Evolutionary conservation across 139 green algal species (phyloP), one percentile per base, ranked within the genome.

Genomic region (Chlamydomonas applanata): DNA sequence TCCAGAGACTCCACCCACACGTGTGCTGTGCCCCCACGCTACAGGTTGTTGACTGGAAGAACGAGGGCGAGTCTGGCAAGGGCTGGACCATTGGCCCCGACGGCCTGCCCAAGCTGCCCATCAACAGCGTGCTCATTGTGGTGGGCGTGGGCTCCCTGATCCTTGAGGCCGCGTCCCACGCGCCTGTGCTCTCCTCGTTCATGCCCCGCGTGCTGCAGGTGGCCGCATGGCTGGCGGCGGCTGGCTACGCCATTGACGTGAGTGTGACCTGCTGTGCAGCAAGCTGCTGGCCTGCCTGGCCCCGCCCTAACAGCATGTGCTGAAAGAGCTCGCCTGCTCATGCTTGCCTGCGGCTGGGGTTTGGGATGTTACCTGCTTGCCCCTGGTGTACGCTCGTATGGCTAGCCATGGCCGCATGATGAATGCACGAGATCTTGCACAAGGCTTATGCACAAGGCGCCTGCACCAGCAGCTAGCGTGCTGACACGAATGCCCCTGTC

Each of bases 41-140:
- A 3, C 46, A 76, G 75, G 80, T 88, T 14, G 74, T 93, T 9
- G 88, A 93, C 79, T 80, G 73, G 19, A 60, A 65, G 24, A 93
- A 93, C 79, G 74, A 84, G 44, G 81, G 73, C 52, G 82, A 62
- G 71, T 83, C 69, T 40, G 88, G 88, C 35, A 83, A 82, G 2
- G 88, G 86, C 19, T 93, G 88, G 86, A 83, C 59, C 9, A 83
- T 83, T 29, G 81, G 81, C 46, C 69, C 83, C 64, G 82, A 80
- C 35, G 88, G 86, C 29, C 73, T 88, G 75, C 88, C 88, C 29
- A 89, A 89, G 76, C 79, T 93, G 77, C 88, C 88, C 52, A 83
- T 93, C 74, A 93, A 86, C 68, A 84, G 69, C 44, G 88, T 93
- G 71, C 53, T 89, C 34, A 81, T 89, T n/a, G 86, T 93, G 36